Base-by-base conservation (phyloP, 306 rosid species). In the Fragaria iinumae region DNA sequence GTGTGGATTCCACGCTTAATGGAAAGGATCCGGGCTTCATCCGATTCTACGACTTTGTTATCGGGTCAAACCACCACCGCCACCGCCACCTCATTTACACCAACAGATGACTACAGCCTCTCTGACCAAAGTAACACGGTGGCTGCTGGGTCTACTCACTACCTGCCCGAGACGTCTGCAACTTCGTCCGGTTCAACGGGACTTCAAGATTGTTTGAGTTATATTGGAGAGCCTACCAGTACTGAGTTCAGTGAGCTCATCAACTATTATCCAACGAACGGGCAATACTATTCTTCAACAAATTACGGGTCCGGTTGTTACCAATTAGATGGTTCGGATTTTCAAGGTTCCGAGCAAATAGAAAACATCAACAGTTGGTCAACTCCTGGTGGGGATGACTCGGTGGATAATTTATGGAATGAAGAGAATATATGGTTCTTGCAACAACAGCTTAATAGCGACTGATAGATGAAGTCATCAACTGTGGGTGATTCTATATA, bases 1-100 rank as follows among this genome's bases (percentile, higher is more conserved):
- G 89, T 84, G 2, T 95, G 99, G 99, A 95, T 95, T 71, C 99
- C 99, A 0, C 97, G 97, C 14, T 48, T 95, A 65, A 18, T 90
- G 12, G 99, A 95, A 71, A 80, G 89, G 44, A 92, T 95, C 81
- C 91, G 80, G 25, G 84, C 88, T 8, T 77, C 84, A 44, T 71
- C 81, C n/a, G 60, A 62, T 36, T 57, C 69, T 4, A 39, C 34
- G 34, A 4, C 44, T n/a, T 25, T 55, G 12, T 4, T 6, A 60
- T 6, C 76, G 8, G 71, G 6, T 18, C 83, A 69, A 63, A 23
- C 59, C 74, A 38, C 45, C 21, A 45, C 12, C 7, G 44, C 16
- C 18, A 62, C 39, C 8, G 17, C 38, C 10, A 16, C 27, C 6
- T 7, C 29, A 14, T 41, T 18, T 39, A 3, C 69, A 34, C 25